Evolutionary conservation across 1,284 basidiomycete species (phyloP).

Genomic region (Macrocystidia cucumis): DNA sequence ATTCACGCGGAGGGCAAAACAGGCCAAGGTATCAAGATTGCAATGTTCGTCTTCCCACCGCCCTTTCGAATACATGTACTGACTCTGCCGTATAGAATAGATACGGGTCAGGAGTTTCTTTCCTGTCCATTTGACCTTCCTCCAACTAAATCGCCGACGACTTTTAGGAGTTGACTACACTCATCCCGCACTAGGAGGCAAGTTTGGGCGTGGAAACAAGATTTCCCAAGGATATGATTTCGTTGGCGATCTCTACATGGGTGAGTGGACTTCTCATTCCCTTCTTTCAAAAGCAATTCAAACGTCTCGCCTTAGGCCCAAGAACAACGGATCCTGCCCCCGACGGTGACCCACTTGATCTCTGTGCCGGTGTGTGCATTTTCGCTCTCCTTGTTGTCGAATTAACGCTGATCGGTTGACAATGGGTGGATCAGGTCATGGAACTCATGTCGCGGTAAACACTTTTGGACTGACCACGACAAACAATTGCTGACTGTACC

Average conservation of each 20-base stretch:
- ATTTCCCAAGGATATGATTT: constrained; percentile 51
- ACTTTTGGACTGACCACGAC: too few relatives aligned
- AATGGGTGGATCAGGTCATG: constrained; percentile 39
- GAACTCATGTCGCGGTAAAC: constrained; percentile 54
- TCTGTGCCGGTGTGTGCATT: constrained; percentile 31
- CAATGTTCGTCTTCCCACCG: constrained; percentile 28
- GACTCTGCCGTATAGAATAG: too few relatives aligned
- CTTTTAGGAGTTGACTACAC: constrained; percentile 39
- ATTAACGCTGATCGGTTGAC: too few relatives aligned
- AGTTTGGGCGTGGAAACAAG: constrained; percentile 54
- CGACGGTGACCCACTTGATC: constrained; percentile 36
- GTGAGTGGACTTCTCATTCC: too few relatives aligned
- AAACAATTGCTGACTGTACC: not conserved
- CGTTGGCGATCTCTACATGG: constrained; percentile 32
- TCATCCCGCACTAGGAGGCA: constrained; percentile 56
- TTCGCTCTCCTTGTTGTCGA: too few relatives aligned
- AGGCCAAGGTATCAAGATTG: constrained; percentile 36
- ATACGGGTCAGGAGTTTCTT: constrained; percentile 24
- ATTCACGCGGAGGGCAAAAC: constrained; percentile 33
- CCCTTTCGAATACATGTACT: too few relatives aligned
- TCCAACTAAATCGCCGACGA: too few relatives aligned
- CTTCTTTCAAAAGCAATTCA: too few relatives aligned
- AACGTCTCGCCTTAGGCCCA: too few relatives aligned
- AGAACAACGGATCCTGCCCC: constrained; percentile 40
- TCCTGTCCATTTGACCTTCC: too few relatives aligned